Evolutionary conservation across 306 rosid genomes (phyloP).

Genomic region (Sesbania bispinosa): DNA sequence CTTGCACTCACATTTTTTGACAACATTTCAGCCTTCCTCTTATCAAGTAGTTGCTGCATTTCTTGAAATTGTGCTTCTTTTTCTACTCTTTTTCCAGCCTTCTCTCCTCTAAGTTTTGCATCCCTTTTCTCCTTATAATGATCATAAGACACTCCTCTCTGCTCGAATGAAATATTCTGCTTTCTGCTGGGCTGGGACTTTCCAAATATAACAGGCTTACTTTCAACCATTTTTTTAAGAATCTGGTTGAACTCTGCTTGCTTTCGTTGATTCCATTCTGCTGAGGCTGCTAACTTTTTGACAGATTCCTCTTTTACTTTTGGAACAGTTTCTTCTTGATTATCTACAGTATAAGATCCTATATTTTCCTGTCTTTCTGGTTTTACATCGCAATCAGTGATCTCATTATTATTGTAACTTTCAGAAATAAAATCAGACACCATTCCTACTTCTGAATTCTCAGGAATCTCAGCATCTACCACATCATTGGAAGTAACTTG

Average conservation of each 20-base stretch:
- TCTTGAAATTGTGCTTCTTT: conserved; percentile 64
- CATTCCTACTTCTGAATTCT: conserved; percentile 33
- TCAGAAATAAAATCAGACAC: conserved; percentile 42
- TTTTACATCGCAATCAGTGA: conserved; percentile 34
- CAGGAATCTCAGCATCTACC: conserved; percentile 31
- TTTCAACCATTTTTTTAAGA: conserved; percentile 76
- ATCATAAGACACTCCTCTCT: conserved; percentile 76
- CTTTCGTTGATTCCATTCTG: conserved; percentile 74
- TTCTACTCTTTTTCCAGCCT: conserved; percentile 53
- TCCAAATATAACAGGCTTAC: conserved; percentile 49
- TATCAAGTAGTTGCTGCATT: conserved; percentile 63
- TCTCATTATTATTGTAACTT: conserved; percentile 36
- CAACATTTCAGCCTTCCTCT: conserved; percentile 69
- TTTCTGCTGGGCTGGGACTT: conserved; percentile 66
- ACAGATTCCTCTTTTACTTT: conserved; percentile 39
- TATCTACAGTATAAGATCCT: conserved; percentile 39
- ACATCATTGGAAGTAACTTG: conserved; percentile 39
- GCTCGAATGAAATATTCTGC: conserved; percentile 50
- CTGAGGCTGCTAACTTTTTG: conserved; percentile 47
- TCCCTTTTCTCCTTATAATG: conserved; percentile 84
- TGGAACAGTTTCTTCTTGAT: conserved; percentile 37
- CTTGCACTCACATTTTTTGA: conserved; percentile 46
- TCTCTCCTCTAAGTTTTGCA: conserved; percentile 68
- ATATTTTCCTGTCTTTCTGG: conserved; percentile 43
- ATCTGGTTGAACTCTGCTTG: conserved; percentile 87